phyloP scores from a whole-genome alignment of 1,139 yeast genomes.

The Suzukiozyma palmioleophila region DNA sequence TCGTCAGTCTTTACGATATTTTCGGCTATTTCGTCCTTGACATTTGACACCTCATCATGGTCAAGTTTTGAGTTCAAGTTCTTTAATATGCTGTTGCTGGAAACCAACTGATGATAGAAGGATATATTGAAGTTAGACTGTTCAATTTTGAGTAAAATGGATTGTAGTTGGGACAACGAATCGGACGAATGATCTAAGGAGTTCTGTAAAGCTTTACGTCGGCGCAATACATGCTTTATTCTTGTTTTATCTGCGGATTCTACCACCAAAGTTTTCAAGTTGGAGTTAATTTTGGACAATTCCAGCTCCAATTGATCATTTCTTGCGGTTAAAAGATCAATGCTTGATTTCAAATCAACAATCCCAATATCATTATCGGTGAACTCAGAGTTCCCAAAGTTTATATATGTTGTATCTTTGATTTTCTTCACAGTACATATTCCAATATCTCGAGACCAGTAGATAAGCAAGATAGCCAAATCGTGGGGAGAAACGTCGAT shows the following conservation, averaged over 20 bases:
- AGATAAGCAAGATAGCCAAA: slow-evolving; percentile 20
- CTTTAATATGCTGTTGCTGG: slow-evolving; percentile 31
- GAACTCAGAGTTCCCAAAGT: slow-evolving; percentile 16
- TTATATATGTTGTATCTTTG: slow-evolving; percentile 17
- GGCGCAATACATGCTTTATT: slow-evolving; percentile 7
- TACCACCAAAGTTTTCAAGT: slow-evolving; percentile 11
- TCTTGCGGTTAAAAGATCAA: slow-evolving; percentile 17
- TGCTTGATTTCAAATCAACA: slow-evolving; percentile 19
- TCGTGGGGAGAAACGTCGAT: slow-evolving; percentile 17
- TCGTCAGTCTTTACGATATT: slow-evolving; percentile 31
- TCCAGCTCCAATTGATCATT: slow-evolving; percentile 18
- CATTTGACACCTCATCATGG: slow-evolving; percentile 25
- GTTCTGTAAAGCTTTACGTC: slow-evolving; percentile 19
- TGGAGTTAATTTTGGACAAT: slow-evolving; percentile 17
- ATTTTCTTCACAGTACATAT: slow-evolving; percentile 12
- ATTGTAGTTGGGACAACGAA: slow-evolving; percentile 33
- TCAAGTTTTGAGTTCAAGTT: slow-evolving; percentile 28
- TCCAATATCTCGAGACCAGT: slow-evolving; percentile 20
- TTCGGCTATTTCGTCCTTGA: slow-evolving; percentile 39
- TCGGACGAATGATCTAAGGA: slow-evolving; percentile 27
- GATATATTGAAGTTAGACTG: slow-evolving; percentile 42
- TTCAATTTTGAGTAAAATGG: slow-evolving; percentile 41
- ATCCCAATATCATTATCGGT: slow-evolving; percentile 30
- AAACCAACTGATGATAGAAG: slow-evolving; percentile 31
- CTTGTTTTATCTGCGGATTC: slow-evolving; percentile 9